Percentiles rank a stretch among this genome's conserved stretches.
phyloP scores from a whole-genome alignment of 305 asterid species.

The Fraxinus velutina region DNA sequence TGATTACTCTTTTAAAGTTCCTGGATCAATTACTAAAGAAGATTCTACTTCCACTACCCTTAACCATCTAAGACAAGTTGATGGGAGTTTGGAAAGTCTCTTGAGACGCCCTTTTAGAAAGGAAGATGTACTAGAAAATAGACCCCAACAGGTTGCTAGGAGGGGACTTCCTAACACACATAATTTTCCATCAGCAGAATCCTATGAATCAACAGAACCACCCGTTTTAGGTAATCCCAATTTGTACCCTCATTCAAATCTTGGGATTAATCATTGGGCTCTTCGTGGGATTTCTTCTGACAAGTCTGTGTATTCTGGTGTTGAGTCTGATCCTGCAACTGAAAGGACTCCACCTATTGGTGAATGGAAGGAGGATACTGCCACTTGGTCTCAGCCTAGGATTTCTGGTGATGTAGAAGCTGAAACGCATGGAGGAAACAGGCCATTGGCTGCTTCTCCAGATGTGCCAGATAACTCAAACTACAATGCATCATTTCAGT shows the following conservation, averaged over 20 bases:
- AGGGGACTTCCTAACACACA: conserved; percentile 30
- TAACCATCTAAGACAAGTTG: conserved; percentile 55
- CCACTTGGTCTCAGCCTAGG: conserved; percentile 35
- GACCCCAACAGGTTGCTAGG: conserved; percentile 26
- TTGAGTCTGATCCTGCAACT: conserved; percentile 32
- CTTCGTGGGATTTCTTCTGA: conserved; percentile 30
- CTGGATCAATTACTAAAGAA: conserved; percentile 43
- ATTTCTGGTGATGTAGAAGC: conserved; percentile 39
- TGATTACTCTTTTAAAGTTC: conserved; percentile 40
- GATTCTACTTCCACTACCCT: conserved; percentile 40
- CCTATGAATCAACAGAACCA: conserved; percentile 37
- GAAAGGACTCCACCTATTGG: conserved; percentile 32
- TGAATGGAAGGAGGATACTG: conserved; percentile 44
- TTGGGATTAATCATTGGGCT: conserved; percentile 30
- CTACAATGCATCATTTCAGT: conserved; percentile 32
- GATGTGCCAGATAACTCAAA: conserved; percentile 42
- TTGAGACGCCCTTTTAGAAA: conserved; percentile 38
- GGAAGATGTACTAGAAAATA: conserved; percentile 31
- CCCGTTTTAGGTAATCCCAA: conserved; percentile 36
- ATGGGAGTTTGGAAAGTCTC: conserved; percentile 59
- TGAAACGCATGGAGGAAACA: conserved; percentile 29
- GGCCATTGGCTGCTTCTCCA: conserved; percentile 30
- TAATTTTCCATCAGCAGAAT: conserved; percentile 33
- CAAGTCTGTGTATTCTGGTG: conserved; percentile 21
- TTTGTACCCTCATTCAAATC: conserved; percentile 24